A percentile compares a stretch with the other conserved stretches of the same genome.
Evolutionary conservation across 2,329 filamentous ascomycete genomes (phyloP).

Genomic region (Chrysoporthe deuterocubensis): DNA sequence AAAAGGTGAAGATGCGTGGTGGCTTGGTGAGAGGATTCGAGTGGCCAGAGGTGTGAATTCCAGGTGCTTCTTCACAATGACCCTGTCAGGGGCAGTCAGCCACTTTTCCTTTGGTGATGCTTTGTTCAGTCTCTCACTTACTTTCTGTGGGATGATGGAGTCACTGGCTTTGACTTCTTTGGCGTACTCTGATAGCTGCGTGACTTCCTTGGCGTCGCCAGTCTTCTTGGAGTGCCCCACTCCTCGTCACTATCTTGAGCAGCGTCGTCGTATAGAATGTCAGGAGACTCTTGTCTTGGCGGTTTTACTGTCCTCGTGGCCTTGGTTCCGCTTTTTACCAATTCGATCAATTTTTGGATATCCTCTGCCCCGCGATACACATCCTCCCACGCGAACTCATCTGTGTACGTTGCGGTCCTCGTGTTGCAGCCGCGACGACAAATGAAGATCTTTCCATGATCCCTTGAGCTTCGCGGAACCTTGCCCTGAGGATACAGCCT

Average conservation of each 20-base stretch:
- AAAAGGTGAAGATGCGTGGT: constrained; percentile 83
- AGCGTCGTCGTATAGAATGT: constrained; percentile 38
- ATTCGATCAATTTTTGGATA: constrained; percentile 66
- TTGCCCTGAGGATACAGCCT: constrained; percentile 74
- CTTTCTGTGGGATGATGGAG: constrained; percentile 48
- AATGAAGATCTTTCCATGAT: constrained; percentile 85
- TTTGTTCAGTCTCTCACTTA: constrained; percentile 42
- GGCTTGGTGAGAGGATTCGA: constrained; percentile 75
- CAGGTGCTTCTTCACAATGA: constrained; percentile 82
- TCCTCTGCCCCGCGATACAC: constrained; percentile 70
- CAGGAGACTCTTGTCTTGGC: constrained; percentile 35
- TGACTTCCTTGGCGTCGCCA: constrained; percentile 39
- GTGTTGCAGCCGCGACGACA: constrained; percentile 90
- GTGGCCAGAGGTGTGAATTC: constrained; percentile 97
- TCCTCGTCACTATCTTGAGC: constrained; percentile 41
- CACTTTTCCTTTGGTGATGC: constrained; percentile 39
- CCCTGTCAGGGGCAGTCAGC: constrained; percentile 43
- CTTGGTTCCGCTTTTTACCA: constrained; percentile 75
- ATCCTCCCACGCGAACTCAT: constrained; percentile 92
- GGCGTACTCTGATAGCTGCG: constrained; percentile 51
- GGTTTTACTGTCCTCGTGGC: constrained; percentile 59
- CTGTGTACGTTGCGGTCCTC: constrained; percentile 85
- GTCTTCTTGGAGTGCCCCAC: constrained; percentile 35
- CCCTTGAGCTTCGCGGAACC: constrained; percentile 71
- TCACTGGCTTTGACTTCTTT: constrained; percentile 53